A percentile compares a stretch with the other conserved stretches of the same genome.
phyloP scores from a whole-genome alignment of 2,329 filamentous ascomycete genomes.

The Pestalotiopsis sp. region DNA sequence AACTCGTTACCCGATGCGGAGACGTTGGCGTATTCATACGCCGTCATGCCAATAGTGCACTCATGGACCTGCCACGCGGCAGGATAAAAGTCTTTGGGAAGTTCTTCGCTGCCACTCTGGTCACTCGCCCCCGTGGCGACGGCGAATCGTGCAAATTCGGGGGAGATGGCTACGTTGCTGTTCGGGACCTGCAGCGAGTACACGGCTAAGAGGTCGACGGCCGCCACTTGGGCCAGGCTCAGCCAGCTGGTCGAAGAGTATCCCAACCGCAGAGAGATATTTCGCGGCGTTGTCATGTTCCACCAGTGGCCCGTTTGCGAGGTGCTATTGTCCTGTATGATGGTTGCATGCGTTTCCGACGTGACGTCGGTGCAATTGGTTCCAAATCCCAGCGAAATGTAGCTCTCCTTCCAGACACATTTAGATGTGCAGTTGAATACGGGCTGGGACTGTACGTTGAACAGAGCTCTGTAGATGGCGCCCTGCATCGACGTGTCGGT shows the following conservation, averaged over 20 bases:
- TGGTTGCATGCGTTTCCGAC: not conserved
- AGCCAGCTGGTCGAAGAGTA: not conserved
- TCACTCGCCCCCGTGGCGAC: not conserved
- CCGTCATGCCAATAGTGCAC: not conserved
- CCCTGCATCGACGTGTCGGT: not conserved
- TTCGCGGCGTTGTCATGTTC: not conserved
- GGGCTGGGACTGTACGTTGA: not conserved
- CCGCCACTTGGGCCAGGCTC: not conserved
- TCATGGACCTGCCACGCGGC: not conserved
- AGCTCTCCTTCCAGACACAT: not conserved
- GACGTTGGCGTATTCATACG: not conserved
- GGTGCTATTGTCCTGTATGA: not conserved
- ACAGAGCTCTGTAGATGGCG: not conserved
- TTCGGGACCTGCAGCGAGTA: not conserved
- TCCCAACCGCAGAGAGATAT: not conserved
- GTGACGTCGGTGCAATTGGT: not conserved
- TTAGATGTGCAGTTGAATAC: not conserved
- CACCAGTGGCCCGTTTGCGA: not conserved
- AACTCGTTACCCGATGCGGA: not conserved
- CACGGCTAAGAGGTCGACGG: not conserved
- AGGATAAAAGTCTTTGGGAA: not conserved
- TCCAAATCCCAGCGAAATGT: not conserved
- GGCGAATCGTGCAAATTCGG: not conserved
- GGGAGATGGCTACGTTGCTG: not conserved
- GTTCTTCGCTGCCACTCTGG: not conserved